Evolutionary conservation across 495 filamentous ascomycete species (phyloP).

Genomic region (Aspergillus heteromorphus): DNA sequence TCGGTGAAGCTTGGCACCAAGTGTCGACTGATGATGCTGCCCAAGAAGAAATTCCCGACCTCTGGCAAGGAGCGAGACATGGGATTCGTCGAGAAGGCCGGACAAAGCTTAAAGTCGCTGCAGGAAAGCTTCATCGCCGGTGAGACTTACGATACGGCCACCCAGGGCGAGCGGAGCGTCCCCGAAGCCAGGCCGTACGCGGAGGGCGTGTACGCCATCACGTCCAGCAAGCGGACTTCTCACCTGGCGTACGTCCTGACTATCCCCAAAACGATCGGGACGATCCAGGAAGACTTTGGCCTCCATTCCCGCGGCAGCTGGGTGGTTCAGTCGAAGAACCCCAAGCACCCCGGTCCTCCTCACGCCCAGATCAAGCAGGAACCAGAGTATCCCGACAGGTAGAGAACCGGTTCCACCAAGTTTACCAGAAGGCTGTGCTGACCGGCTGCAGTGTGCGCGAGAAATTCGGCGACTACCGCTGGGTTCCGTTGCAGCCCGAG

Average conservation of each 20-base stretch:
- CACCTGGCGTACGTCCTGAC: constrained; percentile 83
- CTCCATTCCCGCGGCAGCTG: constrained; percentile 68
- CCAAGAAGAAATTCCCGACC: constrained; percentile 82
- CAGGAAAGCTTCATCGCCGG: constrained; percentile 65
- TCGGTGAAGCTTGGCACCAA: constrained; percentile 55
- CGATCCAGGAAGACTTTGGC: constrained; percentile 75
- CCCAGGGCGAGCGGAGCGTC: constrained; percentile 60
- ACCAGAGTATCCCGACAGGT: constrained; percentile 72
- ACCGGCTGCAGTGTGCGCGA: constrained; percentile 49
- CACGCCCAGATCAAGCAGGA: constrained; percentile 58
- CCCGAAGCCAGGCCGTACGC: constrained; percentile 71
- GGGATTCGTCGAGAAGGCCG: constrained; percentile 77
- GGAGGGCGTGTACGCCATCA: constrained; percentile 85
- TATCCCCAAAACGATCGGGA: constrained; percentile 62
- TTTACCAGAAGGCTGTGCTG: no score
- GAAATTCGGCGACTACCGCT: constrained; percentile 68
- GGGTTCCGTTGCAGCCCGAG: constrained; percentile 68
- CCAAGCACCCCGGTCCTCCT: constrained; percentile 58
- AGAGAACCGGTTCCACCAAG: no score
- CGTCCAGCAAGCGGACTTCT: constrained; percentile 60
- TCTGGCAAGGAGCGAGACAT: constrained; percentile 69
- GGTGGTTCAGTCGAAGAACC: constrained; percentile 76
- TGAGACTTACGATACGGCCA: constrained; percentile 71
- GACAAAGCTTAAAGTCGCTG: constrained; percentile 61
- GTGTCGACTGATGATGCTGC: constrained; percentile 69